Conservation (phyloP, 2,329 filamentous ascomycete species). For the Thermothelomyces thermophilus region DNA sequence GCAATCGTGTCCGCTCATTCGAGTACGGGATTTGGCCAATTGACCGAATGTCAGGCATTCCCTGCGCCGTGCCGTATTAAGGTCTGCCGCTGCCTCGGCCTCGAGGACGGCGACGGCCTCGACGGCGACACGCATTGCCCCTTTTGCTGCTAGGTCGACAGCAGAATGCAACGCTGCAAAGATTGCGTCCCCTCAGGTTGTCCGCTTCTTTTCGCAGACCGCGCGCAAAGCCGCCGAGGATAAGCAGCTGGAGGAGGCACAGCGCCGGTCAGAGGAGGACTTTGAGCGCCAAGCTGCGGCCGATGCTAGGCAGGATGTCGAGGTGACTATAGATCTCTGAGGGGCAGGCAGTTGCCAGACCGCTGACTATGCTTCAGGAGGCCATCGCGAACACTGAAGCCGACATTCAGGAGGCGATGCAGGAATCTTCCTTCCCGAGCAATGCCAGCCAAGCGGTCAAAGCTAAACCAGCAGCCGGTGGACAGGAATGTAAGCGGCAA, state of each 20-base stretch:
- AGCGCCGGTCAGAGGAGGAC: constrained; percentile 5
- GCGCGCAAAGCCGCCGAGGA: constrained; percentile 19
- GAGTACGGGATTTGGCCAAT: not conserved
- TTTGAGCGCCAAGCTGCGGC: not conserved
- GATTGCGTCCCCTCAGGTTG: constrained; percentile 13
- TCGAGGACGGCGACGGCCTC: constrained; percentile 25
- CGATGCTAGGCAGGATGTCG: constrained; percentile 7
- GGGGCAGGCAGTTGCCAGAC: no score
- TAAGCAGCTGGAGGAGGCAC: constrained; percentile 7
- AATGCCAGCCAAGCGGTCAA: not conserved
- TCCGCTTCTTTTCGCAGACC: constrained; percentile 31
- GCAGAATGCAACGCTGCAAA: constrained; percentile 8
- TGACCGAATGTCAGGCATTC: constrained; percentile 27
- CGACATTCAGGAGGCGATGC: constrained; percentile 18
- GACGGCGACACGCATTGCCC: constrained; percentile 21
- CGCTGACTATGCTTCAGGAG: constrained; percentile 6
- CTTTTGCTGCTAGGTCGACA: constrained; percentile 20
- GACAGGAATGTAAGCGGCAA: not conserved
- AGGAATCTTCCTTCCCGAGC: constrained; percentile 2
- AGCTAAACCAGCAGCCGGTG: not conserved
- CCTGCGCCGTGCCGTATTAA: constrained; percentile 30
- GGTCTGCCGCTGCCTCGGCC: constrained; percentile 29
- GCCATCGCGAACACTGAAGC: constrained; percentile 6
- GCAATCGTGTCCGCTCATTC: no score
- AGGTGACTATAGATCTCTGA: not conserved